These are phyloP conservation scores for Edaphochlamys debaryana DNA, from an alignment of 139 green algal species.

Conservation along the genomic window DNA sequence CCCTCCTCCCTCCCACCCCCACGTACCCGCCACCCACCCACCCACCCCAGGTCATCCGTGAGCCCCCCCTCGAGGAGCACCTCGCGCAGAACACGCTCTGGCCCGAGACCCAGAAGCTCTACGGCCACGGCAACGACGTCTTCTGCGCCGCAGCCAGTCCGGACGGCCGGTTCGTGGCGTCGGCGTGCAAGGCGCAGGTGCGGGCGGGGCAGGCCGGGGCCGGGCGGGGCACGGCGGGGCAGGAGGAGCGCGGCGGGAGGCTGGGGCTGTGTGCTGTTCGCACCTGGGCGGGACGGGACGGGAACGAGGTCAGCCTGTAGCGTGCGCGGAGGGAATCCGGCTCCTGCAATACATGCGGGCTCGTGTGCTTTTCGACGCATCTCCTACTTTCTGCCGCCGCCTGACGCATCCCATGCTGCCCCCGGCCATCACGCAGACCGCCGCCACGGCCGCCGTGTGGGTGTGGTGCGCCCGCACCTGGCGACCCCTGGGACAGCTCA, in stretches of 20 bases:
- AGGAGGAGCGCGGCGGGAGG: too few species aligned
- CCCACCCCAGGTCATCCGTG: constrained; percentile 35
- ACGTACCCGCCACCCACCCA: neutral
- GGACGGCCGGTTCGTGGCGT: constrained; percentile 72
- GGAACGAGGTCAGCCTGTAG: too few species aligned
- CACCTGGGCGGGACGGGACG: too few species aligned
- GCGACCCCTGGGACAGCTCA: constrained; percentile 53
- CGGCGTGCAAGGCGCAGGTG: constrained; percentile 74
- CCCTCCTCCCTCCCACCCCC: too few species aligned
- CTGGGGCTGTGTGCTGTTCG: neutral
- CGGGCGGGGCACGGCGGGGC: too few species aligned
- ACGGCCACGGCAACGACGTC: constrained; percentile 96
- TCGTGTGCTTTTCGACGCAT: too few species aligned
- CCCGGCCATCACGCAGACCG: constrained; percentile 62
- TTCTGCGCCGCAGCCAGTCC: constrained; percentile 75
- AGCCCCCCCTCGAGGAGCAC: constrained; percentile 93
- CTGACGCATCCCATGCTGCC: too few species aligned
- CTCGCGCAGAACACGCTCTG: constrained; percentile 91
- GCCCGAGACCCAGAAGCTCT: constrained; percentile 95
- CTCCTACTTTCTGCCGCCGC: too few species aligned
- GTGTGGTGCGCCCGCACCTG: constrained; percentile 77
- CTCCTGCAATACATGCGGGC: too few species aligned
- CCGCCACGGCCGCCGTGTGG: constrained; percentile 72
- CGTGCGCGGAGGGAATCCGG: too few species aligned
- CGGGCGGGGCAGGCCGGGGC: neutral